These are phyloP conservation scores for Vaccinium macrocarpon DNA, from an alignment of 148 eudicot genomes.

Conservation along the genomic window DNA sequence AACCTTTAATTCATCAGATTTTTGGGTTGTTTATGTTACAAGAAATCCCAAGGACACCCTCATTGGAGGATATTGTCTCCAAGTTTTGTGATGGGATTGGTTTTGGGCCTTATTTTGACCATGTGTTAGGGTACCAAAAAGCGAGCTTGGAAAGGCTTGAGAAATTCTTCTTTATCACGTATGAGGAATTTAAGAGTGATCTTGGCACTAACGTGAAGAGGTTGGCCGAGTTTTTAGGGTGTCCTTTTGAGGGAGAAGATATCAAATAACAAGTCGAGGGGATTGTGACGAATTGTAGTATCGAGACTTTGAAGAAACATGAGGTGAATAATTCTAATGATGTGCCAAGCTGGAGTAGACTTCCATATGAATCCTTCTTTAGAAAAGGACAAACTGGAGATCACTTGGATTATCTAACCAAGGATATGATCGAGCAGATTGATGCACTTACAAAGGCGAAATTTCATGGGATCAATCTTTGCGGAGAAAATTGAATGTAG, in stretches of 20 bases:
- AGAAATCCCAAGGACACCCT: constrained; percentile 36
- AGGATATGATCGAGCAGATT: background rate
- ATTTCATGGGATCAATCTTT: background rate
- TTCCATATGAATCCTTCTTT: background rate
- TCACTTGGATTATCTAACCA: background rate
- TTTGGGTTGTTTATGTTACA: no score
- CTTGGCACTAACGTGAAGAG: background rate
- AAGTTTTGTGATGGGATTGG: constrained; percentile 19
- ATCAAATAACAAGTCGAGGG: background rate
- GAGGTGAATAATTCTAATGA: background rate
- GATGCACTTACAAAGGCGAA: background rate
- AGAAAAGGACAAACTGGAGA: background rate
- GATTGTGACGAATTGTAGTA: background rate
- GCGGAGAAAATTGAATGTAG: background rate
- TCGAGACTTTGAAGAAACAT: background rate
- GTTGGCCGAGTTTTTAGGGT: background rate
- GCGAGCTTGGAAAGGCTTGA: constrained; percentile 22
- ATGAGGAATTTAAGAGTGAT: background rate
- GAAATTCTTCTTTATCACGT: constrained; percentile 5
- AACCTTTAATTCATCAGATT: no score
- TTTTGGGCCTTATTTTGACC: constrained; percentile 30
- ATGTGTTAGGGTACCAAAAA: constrained; percentile 24
- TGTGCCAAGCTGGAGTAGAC: background rate
- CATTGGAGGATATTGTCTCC: constrained; percentile 25
- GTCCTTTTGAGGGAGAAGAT: background rate